phyloP scores from a whole-genome alignment of 2,329 filamentous ascomycete species.

The Xylariaceae sp. region DNA sequence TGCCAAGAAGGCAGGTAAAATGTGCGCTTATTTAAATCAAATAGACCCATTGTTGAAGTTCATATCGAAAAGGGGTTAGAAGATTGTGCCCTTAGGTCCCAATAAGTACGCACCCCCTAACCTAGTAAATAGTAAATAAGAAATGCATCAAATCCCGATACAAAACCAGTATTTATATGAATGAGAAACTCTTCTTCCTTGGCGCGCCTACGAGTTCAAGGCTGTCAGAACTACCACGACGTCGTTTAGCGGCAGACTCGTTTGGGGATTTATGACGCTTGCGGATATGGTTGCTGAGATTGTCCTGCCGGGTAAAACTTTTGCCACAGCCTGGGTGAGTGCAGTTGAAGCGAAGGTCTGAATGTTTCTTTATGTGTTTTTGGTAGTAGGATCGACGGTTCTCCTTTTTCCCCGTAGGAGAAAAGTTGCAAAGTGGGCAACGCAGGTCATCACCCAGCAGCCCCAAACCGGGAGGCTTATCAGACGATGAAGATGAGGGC shows the following conservation, averaged over 20 bases:
- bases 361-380: conserved; percentile 16
- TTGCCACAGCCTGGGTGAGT: conserved; percentile 4
- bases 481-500: background rate
- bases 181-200: background rate
- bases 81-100: background rate
- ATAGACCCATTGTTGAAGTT: too few species aligned
- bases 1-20: too few species aligned
- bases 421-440: conserved; percentile 9
- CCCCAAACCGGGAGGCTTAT: background rate
- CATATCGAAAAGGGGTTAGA: background rate
- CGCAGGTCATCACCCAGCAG: background rate
- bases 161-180: background rate
- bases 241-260: too few species aligned
- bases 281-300: conserved; percentile 9
- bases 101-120: background rate
- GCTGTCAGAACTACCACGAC: background rate
- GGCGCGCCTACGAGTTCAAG: background rate
- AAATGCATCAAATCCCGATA: background rate
- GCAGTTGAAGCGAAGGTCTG: conserved; percentile 5
- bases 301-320: conserved; percentile 12
- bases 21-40: too few species aligned
- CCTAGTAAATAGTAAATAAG: background rate
- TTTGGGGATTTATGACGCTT: background rate
- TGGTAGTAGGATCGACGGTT: conserved; percentile 12
- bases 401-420: conserved; percentile 7